These are phyloP conservation scores for Suillus alpinus DNA, from an alignment of 768 basidiomycete species.

Conservation along the genomic window DNA sequence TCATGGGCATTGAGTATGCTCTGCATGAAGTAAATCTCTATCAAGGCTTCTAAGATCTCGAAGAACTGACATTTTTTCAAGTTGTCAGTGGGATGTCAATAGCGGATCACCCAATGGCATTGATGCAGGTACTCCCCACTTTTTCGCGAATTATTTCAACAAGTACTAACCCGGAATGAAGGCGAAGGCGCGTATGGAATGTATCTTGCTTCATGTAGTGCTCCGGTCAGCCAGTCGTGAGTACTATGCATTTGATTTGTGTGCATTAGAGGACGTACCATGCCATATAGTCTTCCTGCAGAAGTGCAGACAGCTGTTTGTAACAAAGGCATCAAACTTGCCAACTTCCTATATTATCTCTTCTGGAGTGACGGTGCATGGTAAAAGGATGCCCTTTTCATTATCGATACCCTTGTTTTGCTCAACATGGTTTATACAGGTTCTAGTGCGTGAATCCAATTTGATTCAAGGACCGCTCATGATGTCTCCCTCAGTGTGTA, in stretches of 20 bases:
- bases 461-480: no score
- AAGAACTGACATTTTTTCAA: background rate
- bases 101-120: constrained; percentile 8
- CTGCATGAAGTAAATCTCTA: constrained; percentile 21
- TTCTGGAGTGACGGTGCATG: constrained; percentile 19
- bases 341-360: constrained; percentile 14
- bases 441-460: no score
- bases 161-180: background rate
- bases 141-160: no score
- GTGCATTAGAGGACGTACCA: no score
- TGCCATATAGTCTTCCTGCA: background rate
- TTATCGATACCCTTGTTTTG: no score
- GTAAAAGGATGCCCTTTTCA: constrained; percentile 3
- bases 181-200: constrained; percentile 7
- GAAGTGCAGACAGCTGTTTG: constrained; percentile 20
- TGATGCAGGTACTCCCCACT: constrained; percentile 10
- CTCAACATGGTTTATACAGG: no score
- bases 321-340: constrained; percentile 17
- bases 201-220: constrained; percentile 5
- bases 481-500: no score
- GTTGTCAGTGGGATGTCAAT: constrained; percentile 20
- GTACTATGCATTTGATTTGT: background rate
- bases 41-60: background rate
- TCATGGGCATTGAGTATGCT: constrained; percentile 26
- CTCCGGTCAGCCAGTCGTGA: constrained; percentile 17